Evolutionary conservation across 2,329 filamentous ascomycete species (phyloP).

Genomic region (Colletotrichum lentis): DNA sequence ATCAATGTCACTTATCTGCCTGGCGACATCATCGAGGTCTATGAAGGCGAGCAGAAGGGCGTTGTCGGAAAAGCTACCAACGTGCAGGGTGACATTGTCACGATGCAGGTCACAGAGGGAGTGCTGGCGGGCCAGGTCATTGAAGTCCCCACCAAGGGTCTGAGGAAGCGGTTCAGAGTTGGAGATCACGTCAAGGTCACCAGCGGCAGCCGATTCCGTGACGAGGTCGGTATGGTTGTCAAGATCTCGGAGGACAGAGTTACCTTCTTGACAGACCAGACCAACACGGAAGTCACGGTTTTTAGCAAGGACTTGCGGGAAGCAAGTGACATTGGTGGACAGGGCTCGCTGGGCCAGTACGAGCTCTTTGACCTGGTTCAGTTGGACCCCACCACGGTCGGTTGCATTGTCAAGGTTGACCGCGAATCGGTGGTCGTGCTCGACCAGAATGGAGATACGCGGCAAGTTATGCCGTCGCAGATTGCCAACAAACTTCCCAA

Average conservation of each 20-base stretch:
- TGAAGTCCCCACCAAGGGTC: constrained; percentile 88
- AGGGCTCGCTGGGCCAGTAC: constrained; percentile 85
- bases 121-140: constrained; percentile 83
- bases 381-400: constrained; percentile 90
- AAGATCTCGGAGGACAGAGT: constrained; percentile 92
- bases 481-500: constrained; percentile 88
- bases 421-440: constrained; percentile 89
- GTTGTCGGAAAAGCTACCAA: constrained; percentile 85
- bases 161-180: constrained; percentile 90
- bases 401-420: constrained; percentile 93
- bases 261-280: constrained; percentile 91
- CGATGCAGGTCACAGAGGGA: constrained; percentile 83
- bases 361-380: constrained; percentile 94
- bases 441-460: constrained; percentile 86
- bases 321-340: constrained; percentile 88
- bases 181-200: constrained; percentile 99
- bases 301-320: constrained; percentile 97
- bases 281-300: constrained; percentile 91
- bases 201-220: constrained; percentile 90
- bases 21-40: constrained; percentile 96
- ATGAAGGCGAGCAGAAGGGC: constrained; percentile 92
- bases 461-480: constrained; percentile 87
- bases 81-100: constrained; percentile 91
- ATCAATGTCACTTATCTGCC: constrained; percentile 85
- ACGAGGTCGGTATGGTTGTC: constrained; percentile 97